Conservation (phyloP, 371 early-diverging fungal genomes). For the Syncephalastrum sp. region DNA sequence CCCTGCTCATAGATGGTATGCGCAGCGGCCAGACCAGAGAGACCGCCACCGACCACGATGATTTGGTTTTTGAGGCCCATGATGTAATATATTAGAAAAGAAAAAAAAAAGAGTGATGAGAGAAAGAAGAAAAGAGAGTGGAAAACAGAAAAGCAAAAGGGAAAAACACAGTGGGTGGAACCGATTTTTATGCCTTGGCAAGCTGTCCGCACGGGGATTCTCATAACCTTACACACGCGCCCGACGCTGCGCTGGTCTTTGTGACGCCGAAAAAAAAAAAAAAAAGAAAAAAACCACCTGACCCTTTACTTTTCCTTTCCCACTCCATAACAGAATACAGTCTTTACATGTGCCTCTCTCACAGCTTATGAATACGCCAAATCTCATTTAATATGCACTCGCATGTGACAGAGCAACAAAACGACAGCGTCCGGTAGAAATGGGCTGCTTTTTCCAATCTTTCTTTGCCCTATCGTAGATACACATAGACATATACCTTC, state of each 20-base stretch:
- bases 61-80: slow-evolving; percentile 59
- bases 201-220: not conserved
- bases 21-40: slow-evolving; percentile 88
- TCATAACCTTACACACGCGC: slow-evolving; percentile 1
- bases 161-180: not conserved
- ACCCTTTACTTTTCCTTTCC: slow-evolving; percentile 11
- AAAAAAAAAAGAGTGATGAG: slow-evolving; percentile 7
- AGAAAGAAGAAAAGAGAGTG: slow-evolving; percentile 8
- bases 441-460: too few species aligned
- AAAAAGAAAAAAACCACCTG: slow-evolving; percentile 9
- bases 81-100: slow-evolving; percentile 5
- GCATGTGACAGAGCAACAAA: slow-evolving; percentile 7
- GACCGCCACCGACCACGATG: slow-evolving; percentile 91
- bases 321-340: slow-evolving; percentile 5
- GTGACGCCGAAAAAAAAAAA: not conserved
- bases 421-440: too few species aligned
- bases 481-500: too few species aligned
- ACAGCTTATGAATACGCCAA: not conserved
- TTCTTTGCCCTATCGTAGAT: too few species aligned
- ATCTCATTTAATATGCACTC: not conserved
- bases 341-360: slow-evolving; percentile 17
- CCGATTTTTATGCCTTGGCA: slow-evolving; percentile 5
- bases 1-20: slow-evolving; percentile 87
- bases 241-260: slow-evolving; percentile 10
- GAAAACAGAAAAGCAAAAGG: slow-evolving; percentile 9